Evolutionary conservation across 2,329 filamentous ascomycete genomes (phyloP).

Genomic region (Hypoxylon sp.): DNA sequence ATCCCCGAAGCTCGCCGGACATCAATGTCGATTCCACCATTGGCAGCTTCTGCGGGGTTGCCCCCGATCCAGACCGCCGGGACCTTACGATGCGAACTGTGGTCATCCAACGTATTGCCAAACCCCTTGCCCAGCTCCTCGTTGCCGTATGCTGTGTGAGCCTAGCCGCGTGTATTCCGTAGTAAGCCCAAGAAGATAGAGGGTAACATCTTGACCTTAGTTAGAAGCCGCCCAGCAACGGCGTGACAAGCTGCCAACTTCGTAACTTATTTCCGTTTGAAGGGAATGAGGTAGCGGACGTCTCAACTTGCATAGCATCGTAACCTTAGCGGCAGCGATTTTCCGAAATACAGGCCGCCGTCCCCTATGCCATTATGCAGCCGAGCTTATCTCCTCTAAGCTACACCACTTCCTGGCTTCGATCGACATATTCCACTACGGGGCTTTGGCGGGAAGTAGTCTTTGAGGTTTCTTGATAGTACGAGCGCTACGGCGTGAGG

Average conservation of each 20-base stretch:
- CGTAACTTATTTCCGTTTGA: constrained; percentile 23
- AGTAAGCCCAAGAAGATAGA: constrained; percentile 33
- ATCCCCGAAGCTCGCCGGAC: constrained; percentile 27
- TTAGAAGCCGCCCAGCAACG: constrained; percentile 3
- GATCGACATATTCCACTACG: constrained; percentile 5
- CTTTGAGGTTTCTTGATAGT: not conserved
- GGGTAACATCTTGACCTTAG: constrained; percentile 22
- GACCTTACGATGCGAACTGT: constrained; percentile 19
- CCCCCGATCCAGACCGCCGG: constrained; percentile 27
- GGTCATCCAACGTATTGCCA: constrained; percentile 8
- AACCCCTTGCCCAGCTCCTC: constrained; percentile 2
- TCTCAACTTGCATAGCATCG: constrained; percentile 11
- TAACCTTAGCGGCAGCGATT: constrained; percentile 9
- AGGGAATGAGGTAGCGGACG: constrained; percentile 4
- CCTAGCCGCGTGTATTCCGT: constrained; percentile 3
- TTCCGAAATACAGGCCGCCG: constrained; percentile 9
- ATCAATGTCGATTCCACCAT: constrained; percentile 1
- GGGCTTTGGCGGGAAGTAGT: constrained; percentile 3
- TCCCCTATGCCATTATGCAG: constrained; percentile 20
- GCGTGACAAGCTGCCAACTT: constrained; percentile 31
- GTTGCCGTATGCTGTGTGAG: constrained; percentile 1
- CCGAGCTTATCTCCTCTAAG: constrained; percentile 4
- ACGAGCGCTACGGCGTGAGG: not conserved
- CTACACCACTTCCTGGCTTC: not conserved
- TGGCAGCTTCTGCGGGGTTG: constrained; percentile 26